A percentile compares a stretch with the other conserved stretches of the same genome.
Conservation (phyloP, 768 basidiomycete genomes). For the Tulasnella sp. region DNA sequence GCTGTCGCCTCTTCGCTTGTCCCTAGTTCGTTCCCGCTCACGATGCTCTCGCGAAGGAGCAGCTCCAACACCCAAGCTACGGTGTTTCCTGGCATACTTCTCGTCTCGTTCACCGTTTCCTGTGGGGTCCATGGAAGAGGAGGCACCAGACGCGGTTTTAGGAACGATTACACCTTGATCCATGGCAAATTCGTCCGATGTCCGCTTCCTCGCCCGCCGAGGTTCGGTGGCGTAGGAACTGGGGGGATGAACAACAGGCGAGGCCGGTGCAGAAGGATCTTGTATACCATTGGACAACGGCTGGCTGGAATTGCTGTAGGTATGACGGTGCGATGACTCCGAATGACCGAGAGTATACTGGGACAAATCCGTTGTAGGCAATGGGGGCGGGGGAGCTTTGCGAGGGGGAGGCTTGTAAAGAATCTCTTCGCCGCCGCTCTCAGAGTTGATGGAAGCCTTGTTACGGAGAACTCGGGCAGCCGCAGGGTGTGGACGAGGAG, state of each 20-base stretch:
- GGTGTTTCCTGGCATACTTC: conserved; percentile 48
- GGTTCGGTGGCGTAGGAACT: conserved; percentile 28
- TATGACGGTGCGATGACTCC: conserved; percentile 3
- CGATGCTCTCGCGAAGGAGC: conserved; percentile 23
- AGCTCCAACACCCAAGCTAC: conserved; percentile 60
- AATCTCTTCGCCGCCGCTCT: conserved; percentile 88
- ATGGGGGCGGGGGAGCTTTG: conserved; percentile 17
- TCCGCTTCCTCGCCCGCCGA: conserved; percentile 67
- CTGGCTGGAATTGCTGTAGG: conserved; percentile 5
- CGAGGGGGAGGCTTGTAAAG: conserved; percentile 46
- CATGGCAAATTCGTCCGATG: conserved; percentile 78
- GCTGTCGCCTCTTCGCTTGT: conserved; percentile 26
- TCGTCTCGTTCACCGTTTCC: conserved; percentile 18
- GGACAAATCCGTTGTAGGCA: conserved; percentile 14
- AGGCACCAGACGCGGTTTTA: not conserved
- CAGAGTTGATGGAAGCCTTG: conserved; percentile 65
- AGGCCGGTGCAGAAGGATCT: not conserved
- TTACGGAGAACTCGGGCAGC: conserved; percentile 17
- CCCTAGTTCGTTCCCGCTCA: conserved; percentile 24
- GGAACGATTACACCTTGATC: conserved; percentile 59
- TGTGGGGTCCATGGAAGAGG: not conserved
- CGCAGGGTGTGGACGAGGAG: not conserved
- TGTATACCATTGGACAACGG: not conserved
- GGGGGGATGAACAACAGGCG: not conserved
- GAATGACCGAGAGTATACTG: not conserved